phyloP scores from a whole-genome alignment of 225 moss, liverwort and hornwort species.

The Marchantia polymorpha region DNA sequence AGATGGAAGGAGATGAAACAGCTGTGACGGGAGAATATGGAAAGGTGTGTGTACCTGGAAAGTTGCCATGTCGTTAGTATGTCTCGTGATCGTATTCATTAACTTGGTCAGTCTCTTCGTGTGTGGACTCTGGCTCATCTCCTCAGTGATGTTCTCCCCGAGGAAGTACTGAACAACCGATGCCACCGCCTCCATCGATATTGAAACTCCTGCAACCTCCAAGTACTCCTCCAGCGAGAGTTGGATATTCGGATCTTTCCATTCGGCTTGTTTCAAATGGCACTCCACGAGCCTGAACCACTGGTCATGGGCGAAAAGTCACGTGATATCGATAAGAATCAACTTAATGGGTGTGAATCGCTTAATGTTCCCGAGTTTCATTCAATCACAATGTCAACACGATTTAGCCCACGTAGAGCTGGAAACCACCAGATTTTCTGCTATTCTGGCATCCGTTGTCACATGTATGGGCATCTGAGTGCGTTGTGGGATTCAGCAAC shows the following conservation, averaged over 20 bases:
- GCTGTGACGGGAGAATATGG: no score
- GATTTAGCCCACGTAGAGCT: no score
- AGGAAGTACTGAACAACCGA: slow-evolving; percentile 45
- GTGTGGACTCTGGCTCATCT: slow-evolving; percentile 32
- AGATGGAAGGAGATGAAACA: no score
- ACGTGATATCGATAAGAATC: no score
- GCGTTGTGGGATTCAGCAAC: no score
- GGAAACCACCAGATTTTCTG: no score
- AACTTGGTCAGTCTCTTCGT: slow-evolving; percentile 33
- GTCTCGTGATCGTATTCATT: background rate
- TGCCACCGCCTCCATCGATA: slow-evolving; percentile 36
- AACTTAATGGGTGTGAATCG: no score
- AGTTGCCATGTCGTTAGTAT: background rate
- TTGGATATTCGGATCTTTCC: no score
- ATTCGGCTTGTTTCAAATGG: slow-evolving; percentile 41
- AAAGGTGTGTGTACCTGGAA: background rate
- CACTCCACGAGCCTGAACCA: slow-evolving; percentile 49
- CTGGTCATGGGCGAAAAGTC: slow-evolving; percentile 19
- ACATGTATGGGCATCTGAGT: no score
- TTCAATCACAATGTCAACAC: no score
- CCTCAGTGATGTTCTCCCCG: slow-evolving; percentile 41
- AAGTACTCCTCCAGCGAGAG: slow-evolving; percentile 35
- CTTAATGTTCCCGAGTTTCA: no score
- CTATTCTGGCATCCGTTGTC: no score
- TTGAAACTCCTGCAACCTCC: slow-evolving; percentile 28